phyloP scores from a whole-genome alignment of 2,329 filamentous ascomycete genomes.

The Sporothrix globosa region DNA sequence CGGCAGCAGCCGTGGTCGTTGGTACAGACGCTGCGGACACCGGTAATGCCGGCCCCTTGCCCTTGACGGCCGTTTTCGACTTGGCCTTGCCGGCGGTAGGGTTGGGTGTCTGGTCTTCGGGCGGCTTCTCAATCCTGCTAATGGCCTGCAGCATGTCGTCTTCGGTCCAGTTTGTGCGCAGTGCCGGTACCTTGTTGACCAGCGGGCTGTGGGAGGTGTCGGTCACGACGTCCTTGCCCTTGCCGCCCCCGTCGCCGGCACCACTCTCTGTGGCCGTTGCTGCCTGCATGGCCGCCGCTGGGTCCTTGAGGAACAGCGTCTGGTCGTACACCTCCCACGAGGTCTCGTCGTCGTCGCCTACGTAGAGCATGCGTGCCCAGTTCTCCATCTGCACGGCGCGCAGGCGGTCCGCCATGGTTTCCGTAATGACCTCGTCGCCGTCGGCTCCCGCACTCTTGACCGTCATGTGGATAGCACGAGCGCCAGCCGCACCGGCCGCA shows the following conservation, averaged over 20 bases:
- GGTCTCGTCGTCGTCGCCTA: slow-evolving; percentile 75
- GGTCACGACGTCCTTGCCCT: slow-evolving; percentile 38
- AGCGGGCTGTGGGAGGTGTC: slow-evolving; percentile 38
- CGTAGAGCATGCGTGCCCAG: slow-evolving; percentile 79
- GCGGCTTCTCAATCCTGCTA: slow-evolving; percentile 45
- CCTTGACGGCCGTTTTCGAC: slow-evolving; percentile 28
- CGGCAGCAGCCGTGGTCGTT: background rate
- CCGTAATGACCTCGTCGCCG: slow-evolving; percentile 58
- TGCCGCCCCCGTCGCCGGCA: slow-evolving; percentile 36
- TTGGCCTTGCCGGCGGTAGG: background rate
- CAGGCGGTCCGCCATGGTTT: slow-evolving; percentile 76
- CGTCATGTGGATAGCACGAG: slow-evolving; percentile 82
- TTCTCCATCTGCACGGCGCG: slow-evolving; percentile 77
- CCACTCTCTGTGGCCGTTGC: slow-evolving; percentile 27
- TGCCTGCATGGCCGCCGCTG: slow-evolving; percentile 25
- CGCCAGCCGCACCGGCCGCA: slow-evolving; percentile 50
- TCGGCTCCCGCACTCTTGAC: slow-evolving; percentile 76
- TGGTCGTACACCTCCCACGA: slow-evolving; percentile 78
- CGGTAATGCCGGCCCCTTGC: slow-evolving; percentile 30
- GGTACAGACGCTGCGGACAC: background rate
- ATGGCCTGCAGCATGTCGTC: slow-evolving; percentile 52
- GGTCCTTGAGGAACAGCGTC: slow-evolving; percentile 62
- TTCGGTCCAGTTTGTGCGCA: slow-evolving; percentile 51
- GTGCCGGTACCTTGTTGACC: slow-evolving; percentile 46
- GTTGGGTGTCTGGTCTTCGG: background rate